Evolutionary conservation across 129 eudicot genomes (phyloP).

Genomic region (Flaveria brownii): DNA sequence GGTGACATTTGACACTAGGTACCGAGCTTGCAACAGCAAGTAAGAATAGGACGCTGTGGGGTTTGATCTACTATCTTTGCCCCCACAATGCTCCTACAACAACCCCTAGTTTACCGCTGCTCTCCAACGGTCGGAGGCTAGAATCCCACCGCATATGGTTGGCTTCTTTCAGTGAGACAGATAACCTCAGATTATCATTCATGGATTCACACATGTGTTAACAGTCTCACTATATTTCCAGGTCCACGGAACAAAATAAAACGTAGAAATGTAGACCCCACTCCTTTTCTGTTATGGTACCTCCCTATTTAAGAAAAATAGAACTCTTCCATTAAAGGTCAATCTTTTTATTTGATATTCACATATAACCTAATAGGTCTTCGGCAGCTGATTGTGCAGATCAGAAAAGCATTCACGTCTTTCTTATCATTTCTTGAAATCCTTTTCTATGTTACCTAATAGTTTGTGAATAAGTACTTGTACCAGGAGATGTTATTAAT

Average conservation of each 20-base stretch:
- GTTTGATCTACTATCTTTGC: too few species aligned
- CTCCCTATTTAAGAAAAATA: too few species aligned
- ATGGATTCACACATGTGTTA: not conserved
- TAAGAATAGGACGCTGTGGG: too few species aligned
- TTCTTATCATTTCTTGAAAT: not conserved
- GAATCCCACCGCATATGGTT: conserved; percentile 14
- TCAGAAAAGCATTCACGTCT: not conserved
- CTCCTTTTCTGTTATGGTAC: not conserved
- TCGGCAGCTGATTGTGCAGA: conserved; percentile 4
- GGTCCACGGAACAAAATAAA: not conserved
- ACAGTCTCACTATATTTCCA: not conserved
- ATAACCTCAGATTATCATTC: not conserved
- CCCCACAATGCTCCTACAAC: too few species aligned
- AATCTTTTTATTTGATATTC: not conserved
- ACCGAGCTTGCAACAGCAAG: too few species aligned
- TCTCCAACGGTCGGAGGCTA: too few species aligned
- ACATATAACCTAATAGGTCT: not conserved
- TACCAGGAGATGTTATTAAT: not conserved
- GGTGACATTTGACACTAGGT: too few species aligned
- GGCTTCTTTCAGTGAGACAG: conserved; percentile 1
- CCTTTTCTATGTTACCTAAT: conserved; percentile 4
- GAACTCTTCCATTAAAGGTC: too few species aligned
- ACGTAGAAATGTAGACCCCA: not conserved
- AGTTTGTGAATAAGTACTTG: not conserved
- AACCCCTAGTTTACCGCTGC: too few species aligned